Evolutionary conservation across 176 grass and related monocot genomes (phyloP).

Genomic region (Aegilops bicornis): DNA sequence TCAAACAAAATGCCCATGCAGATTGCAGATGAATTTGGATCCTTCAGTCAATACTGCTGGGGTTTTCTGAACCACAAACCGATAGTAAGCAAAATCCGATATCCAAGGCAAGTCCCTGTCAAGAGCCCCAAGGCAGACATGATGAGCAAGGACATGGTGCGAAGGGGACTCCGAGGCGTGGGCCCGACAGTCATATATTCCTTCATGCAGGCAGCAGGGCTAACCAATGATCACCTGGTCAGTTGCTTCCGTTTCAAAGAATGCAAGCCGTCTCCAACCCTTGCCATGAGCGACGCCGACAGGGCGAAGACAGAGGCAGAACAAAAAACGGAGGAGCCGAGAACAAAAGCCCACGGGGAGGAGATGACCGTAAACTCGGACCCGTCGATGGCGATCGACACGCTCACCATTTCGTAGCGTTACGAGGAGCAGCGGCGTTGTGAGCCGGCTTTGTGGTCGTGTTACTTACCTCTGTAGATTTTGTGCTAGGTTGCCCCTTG

Average conservation of each 20-base stretch:
- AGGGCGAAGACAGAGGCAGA: constrained; percentile 23
- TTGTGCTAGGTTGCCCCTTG: constrained; percentile 19
- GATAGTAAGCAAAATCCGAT: constrained; percentile 57
- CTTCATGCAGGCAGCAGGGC: constrained; percentile 93
- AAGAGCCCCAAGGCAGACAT: constrained; percentile 92
- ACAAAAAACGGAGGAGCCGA: not conserved
- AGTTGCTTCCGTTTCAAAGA: constrained; percentile 77
- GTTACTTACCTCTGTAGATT: constrained; percentile 29
- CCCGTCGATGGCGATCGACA: constrained; percentile 31
- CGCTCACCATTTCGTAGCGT: constrained; percentile 51
- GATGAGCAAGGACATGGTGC: constrained; percentile 89
- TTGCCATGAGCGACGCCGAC: not conserved
- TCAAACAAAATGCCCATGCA: constrained; percentile 12
- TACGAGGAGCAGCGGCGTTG: not conserved
- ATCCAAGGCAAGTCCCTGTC: constrained; percentile 70
- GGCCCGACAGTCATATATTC: constrained; percentile 79
- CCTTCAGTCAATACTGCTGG: constrained; percentile 84
- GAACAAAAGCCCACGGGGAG: constrained; percentile 18
- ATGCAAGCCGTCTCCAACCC: constrained; percentile 39
- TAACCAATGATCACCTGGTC: constrained; percentile 86
- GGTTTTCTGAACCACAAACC: constrained; percentile 87
- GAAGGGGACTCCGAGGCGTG: constrained; percentile 79
- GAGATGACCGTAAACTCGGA: constrained; percentile 10
- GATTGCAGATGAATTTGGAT: constrained; percentile 82
- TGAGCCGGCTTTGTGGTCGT: not conserved